phyloP scores from a whole-genome alignment of 768 basidiomycete genomes.

The Russula virescens region DNA sequence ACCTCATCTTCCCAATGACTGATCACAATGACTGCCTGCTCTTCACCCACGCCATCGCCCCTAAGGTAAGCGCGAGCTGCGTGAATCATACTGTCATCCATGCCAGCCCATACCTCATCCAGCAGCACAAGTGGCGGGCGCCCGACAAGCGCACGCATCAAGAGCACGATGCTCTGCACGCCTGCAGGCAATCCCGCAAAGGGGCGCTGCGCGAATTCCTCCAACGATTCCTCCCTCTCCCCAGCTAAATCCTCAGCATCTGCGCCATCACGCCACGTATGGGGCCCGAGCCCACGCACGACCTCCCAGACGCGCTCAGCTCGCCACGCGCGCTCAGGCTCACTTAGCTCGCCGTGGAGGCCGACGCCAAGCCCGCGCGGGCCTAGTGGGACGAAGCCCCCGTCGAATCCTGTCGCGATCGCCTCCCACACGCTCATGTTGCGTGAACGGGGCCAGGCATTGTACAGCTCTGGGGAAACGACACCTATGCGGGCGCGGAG shows the following conservation, averaged over 20 bases:
- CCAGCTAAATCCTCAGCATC: background rate
- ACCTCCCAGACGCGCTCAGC: constrained; percentile 47
- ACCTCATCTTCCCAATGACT: constrained; percentile 92
- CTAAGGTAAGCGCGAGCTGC: constrained; percentile 61
- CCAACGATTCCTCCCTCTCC: constrained; percentile 21
- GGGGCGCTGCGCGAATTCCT: constrained; percentile 40
- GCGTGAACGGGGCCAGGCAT: constrained; percentile 77
- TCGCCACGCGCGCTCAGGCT: constrained; percentile 35
- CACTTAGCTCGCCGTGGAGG: constrained; percentile 36
- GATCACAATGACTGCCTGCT: constrained; percentile 79
- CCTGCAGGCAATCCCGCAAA: constrained; percentile 67
- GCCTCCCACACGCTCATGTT: constrained; percentile 70
- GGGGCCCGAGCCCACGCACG: constrained; percentile 58
- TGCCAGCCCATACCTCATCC: constrained; percentile 92
- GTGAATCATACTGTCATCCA: constrained; percentile 74
- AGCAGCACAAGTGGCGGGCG: constrained; percentile 70
- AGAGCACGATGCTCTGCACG: constrained; percentile 74
- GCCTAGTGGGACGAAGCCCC: constrained; percentile 60
- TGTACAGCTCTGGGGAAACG: constrained; percentile 84
- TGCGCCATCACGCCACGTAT: constrained; percentile 37
- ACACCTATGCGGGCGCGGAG: constrained; percentile 68
- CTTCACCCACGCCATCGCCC: constrained; percentile 40
- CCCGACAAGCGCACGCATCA: constrained; percentile 81
- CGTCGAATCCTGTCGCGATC: constrained; percentile 83
- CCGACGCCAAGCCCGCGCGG: constrained; percentile 43